Percentiles rank a stretch among this genome's conserved stretches.
Evolutionary conservation across 2,329 filamentous ascomycete genomes (phyloP).

Genomic region (Parastagonospora avenae): DNA sequence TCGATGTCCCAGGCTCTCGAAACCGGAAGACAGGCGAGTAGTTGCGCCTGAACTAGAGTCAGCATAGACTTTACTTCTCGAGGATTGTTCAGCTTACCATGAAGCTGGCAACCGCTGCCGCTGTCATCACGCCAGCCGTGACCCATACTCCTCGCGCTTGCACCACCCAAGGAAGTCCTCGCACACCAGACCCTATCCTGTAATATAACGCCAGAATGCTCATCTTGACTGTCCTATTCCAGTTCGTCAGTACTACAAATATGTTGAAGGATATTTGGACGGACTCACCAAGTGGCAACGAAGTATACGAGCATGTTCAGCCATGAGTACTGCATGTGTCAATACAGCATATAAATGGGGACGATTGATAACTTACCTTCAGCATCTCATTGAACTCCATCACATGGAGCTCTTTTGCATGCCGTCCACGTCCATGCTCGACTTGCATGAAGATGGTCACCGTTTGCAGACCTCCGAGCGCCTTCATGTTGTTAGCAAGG

Average conservation of each 20-base stretch:
- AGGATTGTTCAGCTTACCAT: constrained; percentile 15
- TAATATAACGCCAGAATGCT: constrained; percentile 36
- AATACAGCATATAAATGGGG: constrained; percentile 1
- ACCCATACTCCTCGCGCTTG: constrained; percentile 26
- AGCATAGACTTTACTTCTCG: neutral
- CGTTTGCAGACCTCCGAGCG: constrained; percentile 31
- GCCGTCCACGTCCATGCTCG: constrained; percentile 29
- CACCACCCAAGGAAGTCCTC: constrained; percentile 29
- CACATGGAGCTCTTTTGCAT: constrained; percentile 20
- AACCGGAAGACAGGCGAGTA: constrained; percentile 29
- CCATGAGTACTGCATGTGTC: constrained; percentile 26
- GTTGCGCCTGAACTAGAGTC: constrained; percentile 14
- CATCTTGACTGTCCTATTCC: constrained; percentile 36
- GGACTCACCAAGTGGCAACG: constrained; percentile 29
- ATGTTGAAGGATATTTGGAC: neutral
- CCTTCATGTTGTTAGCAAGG: constrained; percentile 1
- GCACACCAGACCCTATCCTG: constrained; percentile 30
- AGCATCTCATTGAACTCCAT: constrained; percentile 28
- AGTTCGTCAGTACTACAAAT: no score
- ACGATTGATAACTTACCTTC: constrained; percentile 16
- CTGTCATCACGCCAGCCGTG: constrained; percentile 24
- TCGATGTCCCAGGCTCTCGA: constrained; percentile 25
- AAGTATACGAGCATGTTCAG: constrained; percentile 35
- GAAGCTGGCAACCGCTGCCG: constrained; percentile 25
- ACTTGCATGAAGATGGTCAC: constrained; percentile 32